phyloP scores from a whole-genome alignment of 73 alveolate genomes.

The Paramecium bursaria region DNA sequence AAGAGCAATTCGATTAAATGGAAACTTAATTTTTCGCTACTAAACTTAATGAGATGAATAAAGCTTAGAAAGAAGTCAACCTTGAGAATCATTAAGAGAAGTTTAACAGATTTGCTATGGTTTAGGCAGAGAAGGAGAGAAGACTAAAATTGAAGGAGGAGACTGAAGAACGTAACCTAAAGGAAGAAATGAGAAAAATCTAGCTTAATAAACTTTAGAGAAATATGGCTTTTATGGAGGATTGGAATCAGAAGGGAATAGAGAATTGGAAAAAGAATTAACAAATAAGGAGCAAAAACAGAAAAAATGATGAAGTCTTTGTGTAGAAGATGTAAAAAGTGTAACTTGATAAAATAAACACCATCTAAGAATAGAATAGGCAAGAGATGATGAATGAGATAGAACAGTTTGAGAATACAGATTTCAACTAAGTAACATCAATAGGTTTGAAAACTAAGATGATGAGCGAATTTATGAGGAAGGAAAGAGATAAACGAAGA shows the following conservation, averaged over 20 bases:
- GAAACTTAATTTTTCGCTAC: conserved; percentile 70
- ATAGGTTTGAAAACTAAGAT: conserved; percentile 83
- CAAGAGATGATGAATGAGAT: conserved; percentile 85
- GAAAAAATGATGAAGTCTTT: conserved; percentile 88
- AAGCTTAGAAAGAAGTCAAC: conserved; percentile 91
- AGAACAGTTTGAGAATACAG: conserved; percentile 86
- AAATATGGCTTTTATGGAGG: conserved; percentile 98
- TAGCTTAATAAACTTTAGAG: conserved; percentile 92
- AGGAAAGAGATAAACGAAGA: conserved; percentile 95
- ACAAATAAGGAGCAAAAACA: conserved; percentile 91
- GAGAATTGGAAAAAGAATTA: conserved; percentile 97
- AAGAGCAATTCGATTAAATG: conserved; percentile 76
- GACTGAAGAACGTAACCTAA: conserved; percentile 77
- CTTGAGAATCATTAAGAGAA: conserved; percentile 84
- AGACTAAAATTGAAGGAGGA: conserved; percentile 83
- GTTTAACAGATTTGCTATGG: conserved; percentile 85
- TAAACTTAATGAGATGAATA: conserved; percentile 83
- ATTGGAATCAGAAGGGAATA: conserved; percentile 96
- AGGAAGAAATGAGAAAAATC: conserved; percentile 89
- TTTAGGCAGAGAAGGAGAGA: conserved; percentile 81
- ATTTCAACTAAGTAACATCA: conserved; percentile 80
- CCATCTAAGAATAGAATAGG: conserved; percentile 80
- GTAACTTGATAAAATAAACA: conserved; percentile 78
- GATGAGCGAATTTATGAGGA: conserved; percentile 88
- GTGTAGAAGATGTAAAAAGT: conserved; percentile 86